phyloP scores from a whole-genome alignment of 352 stramenopile genomes.

The Globisporangium iwayamae region DNA sequence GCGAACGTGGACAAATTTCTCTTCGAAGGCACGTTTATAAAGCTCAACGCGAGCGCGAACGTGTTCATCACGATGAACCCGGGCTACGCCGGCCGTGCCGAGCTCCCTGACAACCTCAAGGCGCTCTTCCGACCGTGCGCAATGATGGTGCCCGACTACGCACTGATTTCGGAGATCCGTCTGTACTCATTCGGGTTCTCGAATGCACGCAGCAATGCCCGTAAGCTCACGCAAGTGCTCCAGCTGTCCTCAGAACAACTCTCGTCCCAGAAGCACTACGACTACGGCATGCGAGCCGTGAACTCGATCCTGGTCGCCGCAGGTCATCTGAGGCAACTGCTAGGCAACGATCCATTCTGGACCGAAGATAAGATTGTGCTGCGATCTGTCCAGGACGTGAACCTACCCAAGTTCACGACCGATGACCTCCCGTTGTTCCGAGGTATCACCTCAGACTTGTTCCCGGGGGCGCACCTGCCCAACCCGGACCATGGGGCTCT shows the following conservation, averaged over 20 bases:
- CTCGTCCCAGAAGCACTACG: conserved; percentile 93
- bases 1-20: conserved; percentile 90
- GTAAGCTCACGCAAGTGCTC: conserved; percentile 92
- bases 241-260: conserved; percentile 93
- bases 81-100: conserved; percentile 93
- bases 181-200: conserved; percentile 93
- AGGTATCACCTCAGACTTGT: conserved; percentile 93
- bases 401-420: conserved; percentile 93
- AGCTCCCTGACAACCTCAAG: conserved; percentile 94
- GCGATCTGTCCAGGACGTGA: conserved; percentile 92
- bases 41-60: conserved; percentile 90
- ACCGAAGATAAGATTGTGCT: conserved; percentile 92
- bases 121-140: conserved; percentile 91
- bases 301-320: conserved; percentile 93
- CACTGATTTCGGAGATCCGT: conserved; percentile 92
- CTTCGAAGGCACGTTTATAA: conserved; percentile 93
- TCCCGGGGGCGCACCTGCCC: conserved; percentile 85
- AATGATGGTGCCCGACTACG: conserved; percentile 96
- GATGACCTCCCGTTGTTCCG: conserved; percentile 92
- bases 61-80: conserved; percentile 96
- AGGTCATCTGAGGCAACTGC: conserved; percentile 88
- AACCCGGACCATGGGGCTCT: conserved; percentile 84
- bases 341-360: conserved; percentile 86
- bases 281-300: conserved; percentile 95
- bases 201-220: conserved; percentile 84